Percentiles rank a stretch among this genome's conserved stretches.
Conservation (phyloP, 1,284 basidiomycete species). For the Cystobasidiaceae sp. region DNA sequence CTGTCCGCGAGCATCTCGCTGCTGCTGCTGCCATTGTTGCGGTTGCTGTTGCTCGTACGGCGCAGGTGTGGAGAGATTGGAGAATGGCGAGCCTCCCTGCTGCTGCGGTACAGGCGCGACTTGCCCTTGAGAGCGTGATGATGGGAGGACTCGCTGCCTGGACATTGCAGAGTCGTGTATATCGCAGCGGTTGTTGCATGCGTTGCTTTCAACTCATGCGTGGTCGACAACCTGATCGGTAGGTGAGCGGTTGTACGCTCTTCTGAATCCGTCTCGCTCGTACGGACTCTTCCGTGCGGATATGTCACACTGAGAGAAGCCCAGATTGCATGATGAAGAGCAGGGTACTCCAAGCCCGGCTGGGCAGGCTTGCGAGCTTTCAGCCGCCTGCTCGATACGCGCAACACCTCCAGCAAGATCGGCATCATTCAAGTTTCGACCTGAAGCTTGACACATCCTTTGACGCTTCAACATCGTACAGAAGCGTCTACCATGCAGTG, state of each 20-base stretch:
- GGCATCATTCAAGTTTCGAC: no score
- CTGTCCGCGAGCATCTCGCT: background rate
- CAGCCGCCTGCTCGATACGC: background rate
- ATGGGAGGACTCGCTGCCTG: constrained; percentile 21
- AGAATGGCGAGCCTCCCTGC: background rate
- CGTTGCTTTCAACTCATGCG: background rate
- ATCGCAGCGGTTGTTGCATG: background rate
- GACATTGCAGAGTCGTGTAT: constrained; percentile 17
- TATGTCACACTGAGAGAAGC: background rate
- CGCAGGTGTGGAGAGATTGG: constrained; percentile 3
- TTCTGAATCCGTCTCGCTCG: no score
- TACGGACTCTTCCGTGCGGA: background rate
- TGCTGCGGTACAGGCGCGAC: background rate
- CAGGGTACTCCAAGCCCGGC: background rate
- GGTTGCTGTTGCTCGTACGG: constrained; percentile 1
- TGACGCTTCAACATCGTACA: no score
- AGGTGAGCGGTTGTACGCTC: no score
- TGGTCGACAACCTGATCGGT: background rate
- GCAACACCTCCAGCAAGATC: background rate
- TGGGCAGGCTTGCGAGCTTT: background rate
- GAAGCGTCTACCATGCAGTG: no score
- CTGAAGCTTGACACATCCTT: no score
- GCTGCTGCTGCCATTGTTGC: background rate
- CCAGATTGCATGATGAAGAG: background rate
- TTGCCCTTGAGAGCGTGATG: constrained; percentile 1